These are phyloP conservation scores for Didymosphaeria variabile DNA, from an alignment of 2,329 filamentous ascomycete genomes.

Conservation along the genomic window DNA sequence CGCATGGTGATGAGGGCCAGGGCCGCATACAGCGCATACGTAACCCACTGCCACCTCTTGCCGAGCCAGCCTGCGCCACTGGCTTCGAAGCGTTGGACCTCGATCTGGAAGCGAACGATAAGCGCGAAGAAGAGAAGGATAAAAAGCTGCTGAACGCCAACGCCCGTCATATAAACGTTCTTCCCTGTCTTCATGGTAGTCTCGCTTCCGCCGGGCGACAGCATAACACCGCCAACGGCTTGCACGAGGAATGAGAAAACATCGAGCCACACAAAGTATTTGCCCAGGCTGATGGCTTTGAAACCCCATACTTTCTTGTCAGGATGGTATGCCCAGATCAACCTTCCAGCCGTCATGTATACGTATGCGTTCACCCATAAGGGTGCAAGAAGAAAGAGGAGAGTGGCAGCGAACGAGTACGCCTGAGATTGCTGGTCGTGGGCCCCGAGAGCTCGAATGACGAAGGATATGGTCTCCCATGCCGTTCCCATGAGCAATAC, in stretches of 20 bases:
- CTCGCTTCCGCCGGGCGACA: conserved; percentile 35
- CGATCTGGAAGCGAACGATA: conserved; percentile 32
- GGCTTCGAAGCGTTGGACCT: conserved; percentile 19
- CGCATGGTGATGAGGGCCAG: conserved; percentile 58
- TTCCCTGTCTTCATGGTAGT: conserved; percentile 49
- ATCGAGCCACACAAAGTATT: conserved; percentile 57
- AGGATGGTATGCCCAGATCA: conserved; percentile 52
- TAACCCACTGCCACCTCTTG: conserved; percentile 32
- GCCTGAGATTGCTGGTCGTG: conserved; percentile 49
- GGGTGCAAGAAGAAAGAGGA: conserved; percentile 57
- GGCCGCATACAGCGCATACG: conserved; percentile 53
- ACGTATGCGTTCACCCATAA: conserved; percentile 57
- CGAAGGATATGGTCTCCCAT: conserved; percentile 56
- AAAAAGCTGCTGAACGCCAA: conserved; percentile 41
- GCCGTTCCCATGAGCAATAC: conserved; percentile 55
- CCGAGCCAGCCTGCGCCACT: neutral
- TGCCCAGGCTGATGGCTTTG: conserved; percentile 49
- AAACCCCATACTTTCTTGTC: conserved; percentile 46
- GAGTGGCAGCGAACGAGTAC: conserved; percentile 45
- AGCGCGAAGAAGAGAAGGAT: conserved; percentile 37
- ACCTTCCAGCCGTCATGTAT: conserved; percentile 52
- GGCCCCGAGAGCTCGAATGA: conserved; percentile 53
- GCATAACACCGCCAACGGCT: conserved; percentile 50
- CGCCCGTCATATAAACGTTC: conserved; percentile 39
- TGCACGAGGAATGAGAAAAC: conserved; percentile 58